Evolutionary conservation across 768 basidiomycete species (phyloP), one percentile per base, ranked within the genome.

Genomic region (Neoboletus brunneissimus): DNA sequence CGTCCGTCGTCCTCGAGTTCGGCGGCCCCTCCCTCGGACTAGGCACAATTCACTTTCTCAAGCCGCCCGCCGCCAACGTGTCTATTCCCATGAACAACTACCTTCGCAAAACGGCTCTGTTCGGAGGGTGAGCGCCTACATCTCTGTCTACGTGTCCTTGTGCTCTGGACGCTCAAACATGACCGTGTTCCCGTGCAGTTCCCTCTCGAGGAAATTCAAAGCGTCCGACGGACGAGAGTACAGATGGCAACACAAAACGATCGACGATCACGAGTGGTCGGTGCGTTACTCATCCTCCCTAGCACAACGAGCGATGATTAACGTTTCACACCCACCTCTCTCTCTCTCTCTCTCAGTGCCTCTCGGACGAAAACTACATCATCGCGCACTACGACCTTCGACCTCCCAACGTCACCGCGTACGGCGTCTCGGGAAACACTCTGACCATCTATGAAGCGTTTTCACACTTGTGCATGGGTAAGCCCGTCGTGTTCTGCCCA

Each of bases 201-300:
- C 88, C 10, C 71, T 88, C 58, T 81, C 81, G 43, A 72, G 88
- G 44, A 88, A 87, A 68, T 91, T 90, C 60, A 73, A 69, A 46
- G 87, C 79, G 16, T 84, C 83, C 40, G 86, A 89, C 66, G 87
- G 87, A 34, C 76, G 76, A 27, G 87, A 89, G 64, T 89, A 89
- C 61, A 77, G 77, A 67, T 91, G 88, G 88, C 78, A 79, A 29
- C 75, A 83, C 69, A 77, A 77, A 31, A 75, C 74, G 40, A 68
- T 78, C 31, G 75, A 77, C 9, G 83, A 79, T 18, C 87, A 88
- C 56, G 87, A 89, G 72, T 91, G 88, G 88, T 77, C 87, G 67
- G 88, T 90, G 68, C 67, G 88, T 79, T 22, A n/a, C 43, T 27
- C 49, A 15, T 55, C 15, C 52, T 23, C 56, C 38, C 34, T 41